These are phyloP conservation scores for Paramecium sexaurelia DNA, from an alignment of 73 alveolate species.

Conservation along the genomic window DNA sequence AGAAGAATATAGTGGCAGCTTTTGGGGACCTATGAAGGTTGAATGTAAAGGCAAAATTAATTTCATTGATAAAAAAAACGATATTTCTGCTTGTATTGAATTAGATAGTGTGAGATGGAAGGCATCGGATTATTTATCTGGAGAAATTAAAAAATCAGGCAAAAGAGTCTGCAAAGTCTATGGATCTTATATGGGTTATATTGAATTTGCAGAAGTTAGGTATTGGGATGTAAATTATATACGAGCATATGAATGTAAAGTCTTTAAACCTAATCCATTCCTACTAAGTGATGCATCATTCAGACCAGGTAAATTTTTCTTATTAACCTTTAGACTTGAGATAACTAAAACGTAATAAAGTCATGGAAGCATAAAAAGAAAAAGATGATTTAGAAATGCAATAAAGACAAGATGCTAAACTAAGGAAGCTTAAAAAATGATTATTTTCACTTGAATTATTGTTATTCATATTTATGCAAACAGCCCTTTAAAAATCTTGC, in stretches of 20 bases:
- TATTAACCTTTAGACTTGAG: background rate
- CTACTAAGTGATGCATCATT: slow-evolving; percentile 20
- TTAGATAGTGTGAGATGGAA: slow-evolving; percentile 70
- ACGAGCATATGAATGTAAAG: slow-evolving; percentile 54
- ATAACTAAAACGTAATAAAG: slow-evolving; percentile 19
- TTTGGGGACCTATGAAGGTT: slow-evolving; percentile 81
- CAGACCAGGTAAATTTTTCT: background rate
- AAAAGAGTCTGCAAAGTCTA: slow-evolving; percentile 74
- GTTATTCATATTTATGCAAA: slow-evolving; percentile 8
- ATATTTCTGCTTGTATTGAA: slow-evolving; percentile 69
- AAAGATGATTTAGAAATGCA: slow-evolving; percentile 49
- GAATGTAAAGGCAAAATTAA: slow-evolving; percentile 80
- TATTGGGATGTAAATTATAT: slow-evolving; percentile 92
- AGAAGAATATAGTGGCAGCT: slow-evolving; percentile 73
- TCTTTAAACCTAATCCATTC: slow-evolving; percentile 15
- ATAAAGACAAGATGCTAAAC: slow-evolving; percentile 63
- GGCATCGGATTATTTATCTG: slow-evolving; percentile 85
- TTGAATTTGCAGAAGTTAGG: slow-evolving; percentile 92
- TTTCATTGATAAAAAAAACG: slow-evolving; percentile 82
- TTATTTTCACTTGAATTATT: slow-evolving; percentile 18
- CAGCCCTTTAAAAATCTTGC: background rate
- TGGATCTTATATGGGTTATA: slow-evolving; percentile 93
- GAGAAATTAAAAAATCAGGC: slow-evolving; percentile 79
- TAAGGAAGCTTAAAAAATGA: slow-evolving; percentile 47
- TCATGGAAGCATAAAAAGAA: slow-evolving; percentile 43